phyloP scores from a whole-genome alignment of 768 basidiomycete genomes.

The Neoboletus subvelutipes region DNA sequence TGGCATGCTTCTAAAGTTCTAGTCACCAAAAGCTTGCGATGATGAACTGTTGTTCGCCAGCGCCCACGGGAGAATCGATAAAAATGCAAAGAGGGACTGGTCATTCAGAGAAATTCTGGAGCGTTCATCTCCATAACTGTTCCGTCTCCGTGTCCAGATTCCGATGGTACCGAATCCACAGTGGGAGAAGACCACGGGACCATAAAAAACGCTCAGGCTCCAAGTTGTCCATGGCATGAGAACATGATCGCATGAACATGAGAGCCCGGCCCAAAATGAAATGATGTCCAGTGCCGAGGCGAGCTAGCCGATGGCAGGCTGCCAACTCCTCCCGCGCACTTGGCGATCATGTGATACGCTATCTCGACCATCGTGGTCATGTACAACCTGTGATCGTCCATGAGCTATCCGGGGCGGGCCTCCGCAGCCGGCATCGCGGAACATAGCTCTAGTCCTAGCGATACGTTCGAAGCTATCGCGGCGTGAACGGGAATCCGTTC shows the following conservation, averaged over 20 bases:
- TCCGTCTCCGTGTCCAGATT: neutral
- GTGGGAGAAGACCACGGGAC: neutral
- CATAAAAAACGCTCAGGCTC: neutral
- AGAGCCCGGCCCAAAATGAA: neutral
- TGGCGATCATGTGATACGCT: neutral
- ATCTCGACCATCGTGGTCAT: neutral
- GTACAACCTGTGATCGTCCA: neutral
- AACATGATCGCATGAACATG: neutral
- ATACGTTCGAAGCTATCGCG: neutral
- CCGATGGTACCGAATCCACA: neutral
- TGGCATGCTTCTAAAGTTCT: neutral
- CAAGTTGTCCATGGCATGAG: neutral
- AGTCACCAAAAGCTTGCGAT: neutral
- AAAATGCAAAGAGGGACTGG: no score
- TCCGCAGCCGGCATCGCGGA: neutral
- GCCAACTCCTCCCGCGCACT: neutral
- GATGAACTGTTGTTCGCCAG: neutral
- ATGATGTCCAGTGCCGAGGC: neutral
- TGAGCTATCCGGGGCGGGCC: neutral
- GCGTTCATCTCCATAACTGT: neutral
- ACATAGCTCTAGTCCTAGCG: neutral
- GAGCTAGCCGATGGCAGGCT: neutral
- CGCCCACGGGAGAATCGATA: neutral
- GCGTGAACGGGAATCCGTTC: neutral
- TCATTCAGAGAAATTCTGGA: neutral